Base-by-base conservation (phyloP, 805 yeast species). In the Ascoidea asiatica region DNA sequence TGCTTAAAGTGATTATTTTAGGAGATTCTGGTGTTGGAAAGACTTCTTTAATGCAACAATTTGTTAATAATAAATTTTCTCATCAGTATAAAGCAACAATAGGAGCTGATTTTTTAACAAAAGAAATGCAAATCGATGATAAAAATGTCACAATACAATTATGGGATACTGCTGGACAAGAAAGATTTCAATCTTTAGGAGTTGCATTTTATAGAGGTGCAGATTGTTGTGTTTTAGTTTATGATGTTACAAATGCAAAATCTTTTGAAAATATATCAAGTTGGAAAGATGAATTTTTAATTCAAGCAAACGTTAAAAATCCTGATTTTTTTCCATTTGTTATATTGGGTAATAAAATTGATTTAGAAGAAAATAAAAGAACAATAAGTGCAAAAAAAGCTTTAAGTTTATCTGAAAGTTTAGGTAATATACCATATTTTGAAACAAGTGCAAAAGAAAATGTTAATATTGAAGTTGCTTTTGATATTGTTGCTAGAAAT, bases 121-220 rank as follows among this genome's bases (percentile, higher is more conserved):
- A 89, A 62, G 97, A 90, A 56, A 76, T 90, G 48, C 67, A 72
- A 21, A 75, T 92, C 47, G 97, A 92, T 60, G 92, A 82, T 61
- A 82, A 59, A 47, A 55, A 64, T 13, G 72, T 69, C 15, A 67
- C 72, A 5, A 63, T 67, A 65, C 90, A 84, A 64, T 82, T 92
- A 45, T 90, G 98, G 98, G 98, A 90, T 59, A 90, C 98, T 39
- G 97, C 97, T 5, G 98, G 98, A 36, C 98, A 90, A 67, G 98
- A 90, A 64, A 74, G 98, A 56, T 90, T 90, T 72, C 97, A 92
- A 65, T 81, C 94, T 47, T 69, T 90, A 49, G 97, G 97, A 15
- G 97, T 90, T 39, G 97, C 97, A 0, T 90, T 90, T 61, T 90
- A 92, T 63, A 72, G 98, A 56, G 97, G 97, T 36, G 96, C 97